These are phyloP conservation scores for Rhizopus arrhizus DNA, from an alignment of 371 early-diverging fungal species.

Conservation along the genomic window DNA sequence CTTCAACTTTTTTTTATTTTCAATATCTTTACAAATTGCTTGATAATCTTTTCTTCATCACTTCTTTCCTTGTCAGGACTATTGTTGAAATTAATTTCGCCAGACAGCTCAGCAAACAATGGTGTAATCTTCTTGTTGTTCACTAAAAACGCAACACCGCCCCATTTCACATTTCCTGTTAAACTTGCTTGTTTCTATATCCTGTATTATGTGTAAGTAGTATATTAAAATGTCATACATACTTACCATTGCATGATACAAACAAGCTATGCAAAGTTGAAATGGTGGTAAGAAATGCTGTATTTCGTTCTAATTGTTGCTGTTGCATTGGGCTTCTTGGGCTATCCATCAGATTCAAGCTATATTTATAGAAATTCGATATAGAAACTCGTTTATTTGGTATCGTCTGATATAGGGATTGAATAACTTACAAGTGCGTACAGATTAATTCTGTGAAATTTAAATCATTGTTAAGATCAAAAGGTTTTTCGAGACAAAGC, in stretches of 20 bases:
- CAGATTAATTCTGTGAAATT: constrained; percentile 12
- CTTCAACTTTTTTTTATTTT: constrained; percentile 13
- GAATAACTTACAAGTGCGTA: constrained; percentile 11
- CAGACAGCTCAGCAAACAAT: constrained; percentile 20
- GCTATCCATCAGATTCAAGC: constrained; percentile 13
- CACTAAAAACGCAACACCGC: constrained; percentile 16
- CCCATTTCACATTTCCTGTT: constrained; percentile 19
- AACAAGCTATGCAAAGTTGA: constrained; percentile 14
- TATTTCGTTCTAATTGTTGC: constrained; percentile 11
- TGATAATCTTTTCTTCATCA: constrained; percentile 19
- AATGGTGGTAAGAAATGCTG: constrained; percentile 12
- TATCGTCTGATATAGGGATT: constrained; percentile 3
- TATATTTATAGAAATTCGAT: constrained; percentile 8
- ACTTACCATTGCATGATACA: constrained; percentile 18
- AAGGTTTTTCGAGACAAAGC: background rate
- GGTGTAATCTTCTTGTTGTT: constrained; percentile 14
- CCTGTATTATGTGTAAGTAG: constrained; percentile 12
- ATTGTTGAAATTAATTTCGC: constrained; percentile 8
- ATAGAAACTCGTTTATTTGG: constrained; percentile 5
- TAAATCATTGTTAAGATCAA: constrained; percentile 9
- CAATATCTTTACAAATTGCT: constrained; percentile 16
- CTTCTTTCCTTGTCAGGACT: constrained; percentile 10
- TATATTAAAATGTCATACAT: constrained; percentile 6
- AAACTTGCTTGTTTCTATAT: constrained; percentile 12
- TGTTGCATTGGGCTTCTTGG: constrained; percentile 16